A percentile compares a stretch with the other conserved stretches of the same genome.
Conservation (phyloP, 768 basidiomycete species). For the Hypholoma sublateritium region DNA sequence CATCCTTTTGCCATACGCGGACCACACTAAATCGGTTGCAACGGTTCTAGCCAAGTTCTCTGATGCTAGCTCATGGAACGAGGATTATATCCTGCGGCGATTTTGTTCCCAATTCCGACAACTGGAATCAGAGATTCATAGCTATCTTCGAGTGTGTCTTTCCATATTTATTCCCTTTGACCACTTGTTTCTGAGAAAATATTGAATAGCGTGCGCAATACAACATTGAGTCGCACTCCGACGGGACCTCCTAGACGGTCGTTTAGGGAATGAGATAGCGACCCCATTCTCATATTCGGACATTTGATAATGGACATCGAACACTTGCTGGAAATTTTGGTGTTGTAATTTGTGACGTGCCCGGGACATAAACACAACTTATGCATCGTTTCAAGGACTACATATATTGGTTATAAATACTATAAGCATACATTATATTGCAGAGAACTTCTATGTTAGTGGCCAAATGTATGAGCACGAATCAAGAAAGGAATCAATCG, state of each 20-base stretch:
- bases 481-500: conserved; percentile 1
- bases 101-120: background rate
- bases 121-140: background rate
- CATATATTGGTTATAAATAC: conserved; percentile 1
- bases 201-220: background rate
- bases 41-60: background rate
- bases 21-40: background rate
- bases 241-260: background rate
- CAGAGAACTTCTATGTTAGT: background rate
- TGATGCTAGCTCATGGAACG: background rate
- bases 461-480: background rate
- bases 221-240: background rate
- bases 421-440: conserved; percentile 7
- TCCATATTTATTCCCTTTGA: background rate
- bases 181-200: background rate
- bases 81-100: background rate
- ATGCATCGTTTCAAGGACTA: background rate
- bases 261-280: background rate
- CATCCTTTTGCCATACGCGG: conserved; percentile 5
- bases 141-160: conserved; percentile 1
- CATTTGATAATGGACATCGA: no score
- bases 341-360: no score
- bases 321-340: no score
- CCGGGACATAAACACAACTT: background rate
- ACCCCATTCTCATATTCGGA: background rate